Percentiles rank a stretch among this genome's conserved stretches.
Conservation (phyloP, 2,329 filamentous ascomycete species). For the Apiospora arundinis region DNA sequence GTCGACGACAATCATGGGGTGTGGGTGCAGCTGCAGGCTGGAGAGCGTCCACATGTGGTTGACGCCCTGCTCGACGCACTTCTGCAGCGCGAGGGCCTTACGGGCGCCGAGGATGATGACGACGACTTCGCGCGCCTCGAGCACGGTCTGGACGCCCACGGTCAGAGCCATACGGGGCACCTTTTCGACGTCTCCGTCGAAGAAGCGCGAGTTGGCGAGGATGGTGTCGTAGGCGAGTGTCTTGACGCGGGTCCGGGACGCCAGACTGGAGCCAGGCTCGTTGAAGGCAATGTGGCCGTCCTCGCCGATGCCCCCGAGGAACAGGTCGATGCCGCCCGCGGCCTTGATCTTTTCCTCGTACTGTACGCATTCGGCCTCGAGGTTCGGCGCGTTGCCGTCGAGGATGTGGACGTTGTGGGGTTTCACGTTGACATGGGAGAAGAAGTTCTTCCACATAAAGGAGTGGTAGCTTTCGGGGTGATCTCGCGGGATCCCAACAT, state of each 20-base stretch:
- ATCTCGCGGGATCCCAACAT: constrained; percentile 81
- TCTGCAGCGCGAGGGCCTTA: constrained; percentile 80
- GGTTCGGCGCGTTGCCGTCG: constrained; percentile 78
- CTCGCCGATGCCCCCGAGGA: constrained; percentile 83
- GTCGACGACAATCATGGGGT: constrained; percentile 83
- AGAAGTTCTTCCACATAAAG: constrained; percentile 94
- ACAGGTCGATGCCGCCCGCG: constrained; percentile 82
- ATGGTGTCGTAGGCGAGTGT: constrained; percentile 88
- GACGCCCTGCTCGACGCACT: constrained; percentile 80
- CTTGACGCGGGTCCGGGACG: constrained; percentile 82
- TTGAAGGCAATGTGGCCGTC: constrained; percentile 93
- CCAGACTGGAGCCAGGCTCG: constrained; percentile 81
- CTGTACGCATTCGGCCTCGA: constrained; percentile 76
- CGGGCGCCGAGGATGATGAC: constrained; percentile 83
- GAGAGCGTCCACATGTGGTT: constrained; percentile 94
- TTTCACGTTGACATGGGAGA: constrained; percentile 82
- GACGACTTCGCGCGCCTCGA: constrained; percentile 82
- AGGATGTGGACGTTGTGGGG: constrained; percentile 86
- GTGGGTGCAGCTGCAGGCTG: constrained; percentile 78
- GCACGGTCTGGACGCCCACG: constrained; percentile 82
- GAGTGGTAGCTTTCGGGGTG: constrained; percentile 88
- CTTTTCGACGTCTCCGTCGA: constrained; percentile 73
- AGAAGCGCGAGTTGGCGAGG: constrained; percentile 84
- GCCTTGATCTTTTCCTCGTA: constrained; percentile 81
- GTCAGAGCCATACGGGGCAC: constrained; percentile 85